Percentiles rank a stretch among this genome's conserved stretches.
Evolutionary conservation across 2,329 filamentous ascomycete genomes (phyloP).

Genomic region (Chaetomiaceae sp.): DNA sequence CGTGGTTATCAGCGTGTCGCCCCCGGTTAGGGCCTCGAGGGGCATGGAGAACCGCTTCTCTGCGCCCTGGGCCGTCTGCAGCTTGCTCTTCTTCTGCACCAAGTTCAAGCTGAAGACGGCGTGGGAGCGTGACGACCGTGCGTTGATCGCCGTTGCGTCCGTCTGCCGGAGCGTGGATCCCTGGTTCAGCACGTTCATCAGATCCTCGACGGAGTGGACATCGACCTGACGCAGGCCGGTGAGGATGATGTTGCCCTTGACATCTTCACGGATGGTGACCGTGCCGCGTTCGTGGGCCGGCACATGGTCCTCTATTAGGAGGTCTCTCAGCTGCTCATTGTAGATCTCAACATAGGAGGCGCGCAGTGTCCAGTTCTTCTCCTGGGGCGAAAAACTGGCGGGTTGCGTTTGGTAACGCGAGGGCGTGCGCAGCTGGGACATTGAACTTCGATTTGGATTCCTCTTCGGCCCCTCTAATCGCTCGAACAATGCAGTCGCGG

Average conservation of each 20-base stretch:
- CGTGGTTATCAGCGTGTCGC: conserved; percentile 69
- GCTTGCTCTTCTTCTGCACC: conserved; percentile 69
- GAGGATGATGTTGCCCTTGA: conserved; percentile 87
- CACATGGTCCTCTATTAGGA: conserved; percentile 71
- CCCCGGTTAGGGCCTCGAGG: conserved; percentile 67
- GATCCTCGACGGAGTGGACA: conserved; percentile 85
- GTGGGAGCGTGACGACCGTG: conserved; percentile 94
- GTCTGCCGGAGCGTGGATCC: conserved; percentile 94
- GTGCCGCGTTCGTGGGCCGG: conserved; percentile 63
- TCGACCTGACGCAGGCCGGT: conserved; percentile 83
- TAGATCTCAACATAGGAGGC: conserved; percentile 97
- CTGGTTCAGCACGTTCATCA: conserved; percentile 83
- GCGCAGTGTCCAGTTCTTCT: conserved; percentile 84
- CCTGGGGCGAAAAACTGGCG: conserved; percentile 38
- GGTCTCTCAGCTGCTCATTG: conserved; percentile 89
- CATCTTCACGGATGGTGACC: conserved; percentile 91
- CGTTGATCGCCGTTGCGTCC: conserved; percentile 94
- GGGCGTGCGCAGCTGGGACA: conserved; percentile 74
- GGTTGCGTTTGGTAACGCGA: conserved; percentile 64
- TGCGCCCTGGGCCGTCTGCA: conserved; percentile 44
- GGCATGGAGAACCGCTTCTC: conserved; percentile 88
- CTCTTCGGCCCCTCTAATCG: conserved; percentile 60
- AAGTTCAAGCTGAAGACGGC: conserved; percentile 95
- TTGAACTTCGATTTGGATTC: conserved; percentile 53
- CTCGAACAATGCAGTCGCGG: conserved; percentile 80